Evolutionary conservation across 192 early-diverging fungal species (phyloP).

Genomic region (Fimicolochytrium jonesii): DNA sequence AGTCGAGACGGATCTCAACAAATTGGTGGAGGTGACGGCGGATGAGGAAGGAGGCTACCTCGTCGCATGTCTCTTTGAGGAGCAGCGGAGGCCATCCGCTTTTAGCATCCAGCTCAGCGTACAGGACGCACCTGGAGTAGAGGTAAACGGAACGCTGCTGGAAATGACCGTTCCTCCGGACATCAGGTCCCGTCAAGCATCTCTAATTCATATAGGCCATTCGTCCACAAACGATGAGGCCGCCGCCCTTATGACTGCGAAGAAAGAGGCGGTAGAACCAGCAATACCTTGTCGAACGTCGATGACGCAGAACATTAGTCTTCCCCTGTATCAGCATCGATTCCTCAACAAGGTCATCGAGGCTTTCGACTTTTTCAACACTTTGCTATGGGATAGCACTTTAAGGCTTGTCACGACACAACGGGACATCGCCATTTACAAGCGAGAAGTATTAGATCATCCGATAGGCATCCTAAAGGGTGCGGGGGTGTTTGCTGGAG

Average conservation of each 20-base stretch:
- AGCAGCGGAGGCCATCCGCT: neutral
- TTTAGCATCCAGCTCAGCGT: neutral
- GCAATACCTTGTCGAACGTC: too few species aligned
- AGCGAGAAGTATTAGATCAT: constrained; percentile 15
- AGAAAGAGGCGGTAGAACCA: too few species aligned
- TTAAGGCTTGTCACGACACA: constrained; percentile 9
- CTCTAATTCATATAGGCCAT: too few species aligned
- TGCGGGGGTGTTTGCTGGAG: neutral
- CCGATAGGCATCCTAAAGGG: constrained; percentile 20
- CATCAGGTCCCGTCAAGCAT: too few species aligned
- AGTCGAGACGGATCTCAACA: neutral
- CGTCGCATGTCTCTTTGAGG: neutral
- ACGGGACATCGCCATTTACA: constrained; percentile 12
- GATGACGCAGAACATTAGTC: neutral
- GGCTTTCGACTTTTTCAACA: constrained; percentile 10
- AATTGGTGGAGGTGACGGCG: neutral
- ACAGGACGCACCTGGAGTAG: neutral
- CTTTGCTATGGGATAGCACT: constrained; percentile 2
- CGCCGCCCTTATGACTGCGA: too few species aligned
- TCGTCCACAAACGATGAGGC: too few species aligned
- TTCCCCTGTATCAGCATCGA: constrained; percentile 11
- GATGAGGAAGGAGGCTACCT: neutral
- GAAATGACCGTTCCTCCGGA: too few species aligned
- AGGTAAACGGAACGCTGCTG: neutral
- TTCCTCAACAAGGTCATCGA: neutral